Base-by-base conservation (phyloP, 495 filamentous ascomycete genomes). In the Entonaema liquescens region DNA sequence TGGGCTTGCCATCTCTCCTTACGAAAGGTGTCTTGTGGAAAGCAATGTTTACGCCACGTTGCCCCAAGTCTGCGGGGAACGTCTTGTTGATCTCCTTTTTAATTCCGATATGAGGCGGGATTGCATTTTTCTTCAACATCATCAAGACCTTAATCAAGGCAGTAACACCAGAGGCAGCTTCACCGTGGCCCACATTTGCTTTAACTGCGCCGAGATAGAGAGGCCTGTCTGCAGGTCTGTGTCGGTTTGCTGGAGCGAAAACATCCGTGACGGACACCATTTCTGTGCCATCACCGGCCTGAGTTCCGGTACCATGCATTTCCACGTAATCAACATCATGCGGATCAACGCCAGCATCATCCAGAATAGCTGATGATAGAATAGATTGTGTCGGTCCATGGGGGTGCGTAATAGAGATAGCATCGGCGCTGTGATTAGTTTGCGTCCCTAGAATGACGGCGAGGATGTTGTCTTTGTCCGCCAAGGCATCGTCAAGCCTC, bases 281-380 rank as follows among this genome's bases (percentile, higher is more conserved):
- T 77, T 96, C 93, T 0, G 88, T 89, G 0, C 87, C 88, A 77
- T 96, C 93, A 9, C 93, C 93, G 19, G 90, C 91, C 74, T 93
- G 91, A 0, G 93, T 95, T 8, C 93, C 93, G 0, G 93, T 95
- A n/a, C 93, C 93, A 76, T 96, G 93, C 88, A 94, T 93, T 76
- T 96, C 93, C 13, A 95, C 88, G 68, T 95, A 95, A 79, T 89
- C 89, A 21, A 95, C 80, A 53, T 94, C 89, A 58, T 87, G 86
- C 2, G 93, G 90, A 60, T 93, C 87, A 5, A 92, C 83, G 40
- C 90, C 86, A 9, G 91, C 89, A 36, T 91, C 84, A 49, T 89
- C 85, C 13, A 94, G 82, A 40, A 95, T 85, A 26, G 89, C 83
- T 15, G 83, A 80, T 65, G 90, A 94, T n/a, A 95, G 82, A 11